A percentile compares a stretch with the other conserved stretches of the same genome.
These are phyloP conservation scores for Kwoniella shandongensis DNA, from an alignment of 768 basidiomycete species.

Conservation along the genomic window DNA sequence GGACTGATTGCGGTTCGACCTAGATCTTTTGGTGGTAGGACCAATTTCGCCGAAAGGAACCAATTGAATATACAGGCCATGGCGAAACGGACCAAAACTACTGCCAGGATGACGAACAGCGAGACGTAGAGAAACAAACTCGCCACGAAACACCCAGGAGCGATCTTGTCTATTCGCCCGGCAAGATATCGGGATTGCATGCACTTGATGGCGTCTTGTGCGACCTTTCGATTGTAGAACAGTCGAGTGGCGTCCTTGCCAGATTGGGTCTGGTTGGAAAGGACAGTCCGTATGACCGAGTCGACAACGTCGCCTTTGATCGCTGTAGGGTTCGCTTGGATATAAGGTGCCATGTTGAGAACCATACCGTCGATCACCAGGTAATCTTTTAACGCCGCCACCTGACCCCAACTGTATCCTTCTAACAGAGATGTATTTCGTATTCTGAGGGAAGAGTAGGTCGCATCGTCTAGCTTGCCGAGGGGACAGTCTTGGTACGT, in stretches of 20 bases:
- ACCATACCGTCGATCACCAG: slow-evolving; percentile 91
- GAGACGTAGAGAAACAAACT: slow-evolving; percentile 84
- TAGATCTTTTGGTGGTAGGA: slow-evolving; percentile 73
- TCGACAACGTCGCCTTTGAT: slow-evolving; percentile 78
- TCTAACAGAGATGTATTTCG: slow-evolving; percentile 67
- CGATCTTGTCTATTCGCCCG: slow-evolving; percentile 93
- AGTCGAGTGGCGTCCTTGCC: slow-evolving; percentile 89
- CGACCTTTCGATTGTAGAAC: slow-evolving; percentile 70
- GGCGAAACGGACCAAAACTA: slow-evolving; percentile 85
- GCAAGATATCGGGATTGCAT: slow-evolving; percentile 82
- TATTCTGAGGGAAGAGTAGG: slow-evolving; percentile 65
- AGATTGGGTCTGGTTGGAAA: slow-evolving; percentile 57
- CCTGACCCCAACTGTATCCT: slow-evolving; percentile 90
- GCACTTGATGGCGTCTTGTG: slow-evolving; percentile 72
- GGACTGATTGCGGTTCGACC: slow-evolving; percentile 85
- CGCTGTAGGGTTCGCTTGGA: slow-evolving; percentile 67
- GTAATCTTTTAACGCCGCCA: slow-evolving; percentile 68
- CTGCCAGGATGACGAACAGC: slow-evolving; percentile 82
- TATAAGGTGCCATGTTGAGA: slow-evolving; percentile 86
- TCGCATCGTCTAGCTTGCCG: slow-evolving; percentile 62
- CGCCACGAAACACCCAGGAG: slow-evolving; percentile 92
- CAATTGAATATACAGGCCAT: slow-evolving; percentile 98
- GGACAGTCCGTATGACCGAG: slow-evolving; percentile 71
- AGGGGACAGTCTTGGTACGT: slow-evolving; percentile 65
- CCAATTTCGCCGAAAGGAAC: slow-evolving; percentile 83